These are phyloP conservation scores for Yarrowia galli DNA, from an alignment of 1,139 yeast species.

Conservation along the genomic window DNA sequence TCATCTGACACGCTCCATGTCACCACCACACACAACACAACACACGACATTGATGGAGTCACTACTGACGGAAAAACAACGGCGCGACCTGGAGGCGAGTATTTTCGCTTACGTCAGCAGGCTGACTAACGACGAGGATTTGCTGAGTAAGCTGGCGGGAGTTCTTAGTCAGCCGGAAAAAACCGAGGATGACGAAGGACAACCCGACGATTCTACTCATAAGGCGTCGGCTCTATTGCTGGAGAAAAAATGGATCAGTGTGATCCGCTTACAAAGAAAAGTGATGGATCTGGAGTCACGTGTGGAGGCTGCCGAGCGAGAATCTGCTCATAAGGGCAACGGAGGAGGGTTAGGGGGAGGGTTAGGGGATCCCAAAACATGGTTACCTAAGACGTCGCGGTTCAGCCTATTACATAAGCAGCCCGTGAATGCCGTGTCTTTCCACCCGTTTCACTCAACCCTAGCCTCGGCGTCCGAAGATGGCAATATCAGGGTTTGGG, in stretches of 20 bases:
- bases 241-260: conserved; percentile 91
- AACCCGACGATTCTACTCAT: conserved; percentile 15
- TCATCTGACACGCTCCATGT: not conserved
- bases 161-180: not conserved
- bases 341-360: too few relatives aligned
- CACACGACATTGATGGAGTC: conserved; percentile 22
- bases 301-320: conserved; percentile 54
- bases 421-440: conserved; percentile 66
- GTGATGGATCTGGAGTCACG: conserved; percentile 64
- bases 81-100: conserved; percentile 24
- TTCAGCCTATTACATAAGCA: conserved; percentile 61
- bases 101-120: conserved; percentile 16
- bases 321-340: conserved; percentile 42
- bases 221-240: conserved; percentile 52
- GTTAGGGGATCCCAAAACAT: conserved; percentile 49
- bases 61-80: conserved; percentile 33
- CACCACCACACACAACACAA: not conserved
- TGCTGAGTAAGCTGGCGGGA: not conserved
- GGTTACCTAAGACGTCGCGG: conserved; percentile 59
- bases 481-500: conserved; percentile 81
- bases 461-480: conserved; percentile 75
- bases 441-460: conserved; percentile 77
- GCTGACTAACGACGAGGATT: conserved; percentile 7
- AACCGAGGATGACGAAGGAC: too few relatives aligned
- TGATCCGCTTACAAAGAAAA: conserved; percentile 76